phyloP scores from a whole-genome alignment of 805 yeast species.

The Starmerella scarabaei region DNA sequence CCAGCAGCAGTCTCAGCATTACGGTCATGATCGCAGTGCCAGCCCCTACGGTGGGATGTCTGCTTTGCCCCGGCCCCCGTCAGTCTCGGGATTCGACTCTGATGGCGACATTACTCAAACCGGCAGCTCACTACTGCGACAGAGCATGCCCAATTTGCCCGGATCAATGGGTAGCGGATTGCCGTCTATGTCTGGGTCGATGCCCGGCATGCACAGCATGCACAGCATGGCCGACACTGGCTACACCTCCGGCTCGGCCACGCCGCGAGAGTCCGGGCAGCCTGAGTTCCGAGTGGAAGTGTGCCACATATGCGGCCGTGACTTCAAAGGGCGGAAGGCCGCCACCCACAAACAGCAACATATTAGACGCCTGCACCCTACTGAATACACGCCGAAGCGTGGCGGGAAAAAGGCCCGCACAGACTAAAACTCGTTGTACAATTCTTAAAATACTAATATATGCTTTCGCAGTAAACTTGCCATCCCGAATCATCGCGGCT shows the following conservation, averaged over 20 bases:
- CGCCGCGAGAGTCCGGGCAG: conserved; percentile 9
- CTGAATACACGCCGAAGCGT: conserved; percentile 34
- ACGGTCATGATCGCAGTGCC: background rate
- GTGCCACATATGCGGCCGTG: conserved; percentile 34
- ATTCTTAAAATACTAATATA: background rate
- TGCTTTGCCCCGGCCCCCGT: background rate
- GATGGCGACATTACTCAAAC: background rate
- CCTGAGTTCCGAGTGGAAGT: conserved; percentile 25
- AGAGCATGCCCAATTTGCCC: background rate
- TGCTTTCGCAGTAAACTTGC: background rate
- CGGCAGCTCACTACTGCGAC: background rate
- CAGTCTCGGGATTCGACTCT: background rate
- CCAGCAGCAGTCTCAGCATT: background rate
- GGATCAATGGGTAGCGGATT: background rate
- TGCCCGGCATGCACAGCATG: too few species aligned
- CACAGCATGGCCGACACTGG: too few species aligned
- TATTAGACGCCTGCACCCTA: conserved; percentile 35
- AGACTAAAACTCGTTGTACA: conserved; percentile 4
- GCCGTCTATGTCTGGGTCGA: too few species aligned
- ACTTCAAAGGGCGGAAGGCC: conserved; percentile 36
- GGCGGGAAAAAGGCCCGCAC: conserved; percentile 31
- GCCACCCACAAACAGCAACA: conserved; percentile 39
- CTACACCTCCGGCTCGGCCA: conserved; percentile 13
- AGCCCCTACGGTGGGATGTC: background rate
- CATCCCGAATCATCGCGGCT: too few species aligned